Evolutionary conservation across 2,329 filamentous ascomycete genomes (phyloP).

Genomic region (Phialemoniopsis sp.): DNA sequence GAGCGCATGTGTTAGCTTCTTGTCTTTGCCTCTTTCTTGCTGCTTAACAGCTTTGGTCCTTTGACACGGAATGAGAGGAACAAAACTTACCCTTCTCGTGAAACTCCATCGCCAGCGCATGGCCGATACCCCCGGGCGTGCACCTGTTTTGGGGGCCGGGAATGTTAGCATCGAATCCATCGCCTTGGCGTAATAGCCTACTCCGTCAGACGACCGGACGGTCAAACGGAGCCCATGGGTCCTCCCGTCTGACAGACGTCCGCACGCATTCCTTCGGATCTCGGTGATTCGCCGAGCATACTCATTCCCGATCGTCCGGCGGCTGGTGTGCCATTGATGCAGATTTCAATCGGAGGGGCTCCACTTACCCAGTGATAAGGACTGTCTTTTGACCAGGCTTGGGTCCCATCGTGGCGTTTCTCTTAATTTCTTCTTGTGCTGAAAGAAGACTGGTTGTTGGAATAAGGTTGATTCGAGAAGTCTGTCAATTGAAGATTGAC

Average conservation of each 20-base stretch:
- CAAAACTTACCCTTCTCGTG: slow-evolving; percentile 38
- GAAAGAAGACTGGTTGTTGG: too few species aligned
- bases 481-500: too few species aligned
- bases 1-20: background rate
- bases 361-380: slow-evolving; percentile 43
- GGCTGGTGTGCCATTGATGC: background rate
- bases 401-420: slow-evolving; percentile 1
- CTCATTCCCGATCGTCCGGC: too few species aligned
- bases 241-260: too few species aligned
- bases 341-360: background rate
- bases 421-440: too few species aligned
- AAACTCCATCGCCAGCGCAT: slow-evolving; percentile 49
- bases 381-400: slow-evolving; percentile 33
- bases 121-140: slow-evolving; percentile 54
- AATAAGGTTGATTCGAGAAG: too few species aligned
- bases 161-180: background rate
- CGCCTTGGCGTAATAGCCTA: too few species aligned
- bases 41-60: too few species aligned
- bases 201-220: too few species aligned
- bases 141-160: slow-evolving; percentile 36
- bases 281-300: too few species aligned
- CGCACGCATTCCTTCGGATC: background rate
- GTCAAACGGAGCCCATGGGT: too few species aligned
- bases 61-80: background rate
- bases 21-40: too few species aligned